A percentile compares a stretch with the other conserved stretches of the same genome.
Conservation (phyloP, 257 asterid genomes). For the Datura wrightii region DNA sequence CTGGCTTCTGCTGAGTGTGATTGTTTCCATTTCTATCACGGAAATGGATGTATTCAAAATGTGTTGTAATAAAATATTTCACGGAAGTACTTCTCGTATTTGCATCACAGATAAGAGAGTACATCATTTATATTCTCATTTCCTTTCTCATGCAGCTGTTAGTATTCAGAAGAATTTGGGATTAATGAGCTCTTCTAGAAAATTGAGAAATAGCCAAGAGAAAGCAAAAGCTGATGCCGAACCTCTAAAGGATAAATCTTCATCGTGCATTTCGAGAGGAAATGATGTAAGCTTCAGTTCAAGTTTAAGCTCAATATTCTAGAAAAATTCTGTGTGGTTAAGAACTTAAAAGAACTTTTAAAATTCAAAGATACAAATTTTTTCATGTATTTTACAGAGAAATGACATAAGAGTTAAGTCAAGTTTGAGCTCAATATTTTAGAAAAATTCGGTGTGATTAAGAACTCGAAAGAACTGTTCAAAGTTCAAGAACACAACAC, state of each 20-base stretch:
- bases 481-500: conserved; percentile 1
- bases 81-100: not conserved
- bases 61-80: conserved; percentile 2
- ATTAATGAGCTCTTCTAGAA: conserved; percentile 51
- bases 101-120: conserved; percentile 5
- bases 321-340: not conserved
- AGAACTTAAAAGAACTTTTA: not conserved
- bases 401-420: not conserved
- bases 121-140: conserved; percentile 13
- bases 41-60: conserved; percentile 13
- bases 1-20: not conserved
- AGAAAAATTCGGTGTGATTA: not conserved
- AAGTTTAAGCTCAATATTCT: conserved; percentile 31
- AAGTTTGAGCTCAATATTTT: conserved; percentile 3
- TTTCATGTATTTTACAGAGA: not conserved
- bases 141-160: conserved; percentile 49
- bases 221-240: conserved; percentile 51
- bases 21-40: conserved; percentile 24
- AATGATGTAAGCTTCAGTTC: conserved; percentile 55
- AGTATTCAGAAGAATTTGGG: conserved; percentile 51
- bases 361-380: not conserved
- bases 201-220: conserved; percentile 45
- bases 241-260: conserved; percentile 36
- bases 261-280: conserved; percentile 46
- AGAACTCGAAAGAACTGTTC: not conserved